These are phyloP conservation scores for Clonostachys chloroleuca DNA, from an alignment of 2,329 filamentous ascomycete species.

Conservation along the genomic window DNA sequence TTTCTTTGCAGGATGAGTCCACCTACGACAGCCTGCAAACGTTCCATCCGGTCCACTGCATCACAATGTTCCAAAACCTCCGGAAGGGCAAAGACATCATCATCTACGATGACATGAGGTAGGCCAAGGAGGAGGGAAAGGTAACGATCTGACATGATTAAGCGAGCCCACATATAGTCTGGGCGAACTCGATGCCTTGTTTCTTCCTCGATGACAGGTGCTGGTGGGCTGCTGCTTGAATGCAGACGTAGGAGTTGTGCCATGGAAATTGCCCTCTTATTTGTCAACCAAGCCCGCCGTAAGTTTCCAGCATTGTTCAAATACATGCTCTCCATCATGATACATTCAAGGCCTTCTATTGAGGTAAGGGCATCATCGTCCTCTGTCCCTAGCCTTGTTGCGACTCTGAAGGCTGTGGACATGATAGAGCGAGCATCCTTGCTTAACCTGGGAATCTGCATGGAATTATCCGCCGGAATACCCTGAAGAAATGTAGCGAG, in stretches of 20 bases:
- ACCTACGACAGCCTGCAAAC: background rate
- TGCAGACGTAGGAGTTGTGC: conserved; percentile 44
- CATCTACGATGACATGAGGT: conserved; percentile 12
- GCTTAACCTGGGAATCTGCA: no score
- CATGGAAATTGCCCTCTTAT: conserved; percentile 42
- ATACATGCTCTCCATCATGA: conserved; percentile 42
- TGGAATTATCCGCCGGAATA: background rate
- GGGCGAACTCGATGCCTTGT: conserved; percentile 13
- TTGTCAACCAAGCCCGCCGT: conserved; percentile 47
- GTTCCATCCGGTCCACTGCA: background rate
- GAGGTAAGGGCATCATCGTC: conserved; percentile 47
- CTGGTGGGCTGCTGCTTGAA: conserved; percentile 4
- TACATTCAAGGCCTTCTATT: conserved; percentile 47
- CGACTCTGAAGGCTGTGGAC: background rate
- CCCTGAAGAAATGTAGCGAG: background rate
- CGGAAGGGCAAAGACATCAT: background rate
- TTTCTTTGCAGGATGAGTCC: background rate
- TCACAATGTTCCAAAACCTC: background rate
- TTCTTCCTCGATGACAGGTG: background rate
- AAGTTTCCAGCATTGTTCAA: conserved; percentile 49
- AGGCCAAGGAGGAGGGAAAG: conserved; percentile 46
- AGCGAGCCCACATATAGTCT: conserved; percentile 39
- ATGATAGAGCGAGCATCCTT: no score
- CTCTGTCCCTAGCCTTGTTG: conserved; percentile 31
- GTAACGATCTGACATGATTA: conserved; percentile 44